Conservation (phyloP, 805 yeast species). For the Lipomyces spencermartinsiae region DNA sequence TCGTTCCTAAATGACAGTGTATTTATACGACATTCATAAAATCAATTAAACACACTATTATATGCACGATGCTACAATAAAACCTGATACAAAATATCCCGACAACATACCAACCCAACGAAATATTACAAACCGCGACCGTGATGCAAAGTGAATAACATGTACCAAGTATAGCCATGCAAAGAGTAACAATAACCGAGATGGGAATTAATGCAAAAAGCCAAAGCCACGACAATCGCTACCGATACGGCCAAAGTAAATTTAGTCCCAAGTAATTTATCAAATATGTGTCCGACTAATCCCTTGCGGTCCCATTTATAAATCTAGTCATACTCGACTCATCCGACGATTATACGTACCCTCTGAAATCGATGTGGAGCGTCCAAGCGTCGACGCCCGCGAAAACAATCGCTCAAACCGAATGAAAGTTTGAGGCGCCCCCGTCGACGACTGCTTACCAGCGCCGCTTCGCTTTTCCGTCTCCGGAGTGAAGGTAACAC, state of each 20-base stretch:
- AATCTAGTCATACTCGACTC: constrained; percentile 15
- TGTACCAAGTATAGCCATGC: neutral
- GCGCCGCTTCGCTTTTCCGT: constrained; percentile 4
- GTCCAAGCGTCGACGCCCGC: constrained; percentile 34
- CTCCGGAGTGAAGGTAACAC: constrained; percentile 23
- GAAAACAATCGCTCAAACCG: constrained; percentile 36
- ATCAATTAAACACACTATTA: neutral
- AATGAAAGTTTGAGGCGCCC: constrained; percentile 33
- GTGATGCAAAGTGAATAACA: neutral
- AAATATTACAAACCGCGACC: neutral
- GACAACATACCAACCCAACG: neutral
- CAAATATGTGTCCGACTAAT: neutral
- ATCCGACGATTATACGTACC: constrained; percentile 36
- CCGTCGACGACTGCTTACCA: neutral
- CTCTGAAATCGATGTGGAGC: constrained; percentile 38
- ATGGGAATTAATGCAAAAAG: neutral
- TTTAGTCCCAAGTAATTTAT: neutral
- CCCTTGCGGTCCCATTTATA: neutral
- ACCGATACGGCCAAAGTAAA: constrained; percentile 7
- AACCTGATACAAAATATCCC: constrained; percentile 1
- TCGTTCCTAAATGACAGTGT: neutral
- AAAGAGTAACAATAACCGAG: neutral
- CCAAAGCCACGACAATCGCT: constrained; percentile 7
- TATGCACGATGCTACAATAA: neutral
- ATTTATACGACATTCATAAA: neutral